These are phyloP conservation scores for Candida sojae DNA, from an alignment of 1,139 yeast species.

Conservation along the genomic window DNA sequence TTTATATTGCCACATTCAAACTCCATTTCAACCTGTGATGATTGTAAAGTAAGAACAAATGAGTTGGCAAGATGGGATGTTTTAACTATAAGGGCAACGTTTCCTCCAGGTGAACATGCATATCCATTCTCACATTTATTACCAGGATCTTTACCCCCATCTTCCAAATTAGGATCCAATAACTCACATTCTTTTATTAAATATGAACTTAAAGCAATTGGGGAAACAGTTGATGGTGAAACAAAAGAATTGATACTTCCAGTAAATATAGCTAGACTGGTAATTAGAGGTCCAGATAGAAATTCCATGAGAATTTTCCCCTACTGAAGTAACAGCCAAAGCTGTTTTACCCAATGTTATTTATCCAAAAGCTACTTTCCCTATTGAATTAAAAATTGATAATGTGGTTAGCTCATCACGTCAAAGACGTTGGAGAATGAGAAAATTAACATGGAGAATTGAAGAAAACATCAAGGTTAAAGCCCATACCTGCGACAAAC, in stretches of 20 bases:
- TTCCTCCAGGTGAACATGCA: slow-evolving; percentile 71
- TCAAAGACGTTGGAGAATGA: slow-evolving; percentile 86
- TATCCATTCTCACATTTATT: slow-evolving; percentile 92
- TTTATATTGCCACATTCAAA: slow-evolving; percentile 53
- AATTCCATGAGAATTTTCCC: slow-evolving; percentile 91
- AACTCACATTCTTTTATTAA: slow-evolving; percentile 57
- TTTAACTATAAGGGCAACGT: slow-evolving; percentile 53
- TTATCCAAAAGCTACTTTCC: slow-evolving; percentile 84
- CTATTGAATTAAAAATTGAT: slow-evolving; percentile 79
- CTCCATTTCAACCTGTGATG: slow-evolving; percentile 52
- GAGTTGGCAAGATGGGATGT: slow-evolving; percentile 91
- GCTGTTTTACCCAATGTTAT: slow-evolving; percentile 87
- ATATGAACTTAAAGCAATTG: slow-evolving; percentile 74
- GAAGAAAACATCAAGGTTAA: slow-evolving; percentile 75
- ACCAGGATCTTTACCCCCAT: slow-evolving; percentile 90
- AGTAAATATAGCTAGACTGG: slow-evolving; percentile 73
- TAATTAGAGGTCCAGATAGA: slow-evolving; percentile 79
- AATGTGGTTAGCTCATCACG: slow-evolving; percentile 59
- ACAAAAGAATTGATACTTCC: slow-evolving; percentile 57
- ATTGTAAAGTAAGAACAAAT: slow-evolving; percentile 55
- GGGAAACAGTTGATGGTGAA: slow-evolving; percentile 25
- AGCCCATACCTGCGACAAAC: slow-evolving; percentile 58
- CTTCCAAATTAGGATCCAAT: slow-evolving; percentile 60
- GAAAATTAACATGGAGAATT: slow-evolving; percentile 86
- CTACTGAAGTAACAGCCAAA: slow-evolving; percentile 85